Base-by-base conservation (phyloP, 768 basidiomycete genomes). In the Boletus sp. region DNA sequence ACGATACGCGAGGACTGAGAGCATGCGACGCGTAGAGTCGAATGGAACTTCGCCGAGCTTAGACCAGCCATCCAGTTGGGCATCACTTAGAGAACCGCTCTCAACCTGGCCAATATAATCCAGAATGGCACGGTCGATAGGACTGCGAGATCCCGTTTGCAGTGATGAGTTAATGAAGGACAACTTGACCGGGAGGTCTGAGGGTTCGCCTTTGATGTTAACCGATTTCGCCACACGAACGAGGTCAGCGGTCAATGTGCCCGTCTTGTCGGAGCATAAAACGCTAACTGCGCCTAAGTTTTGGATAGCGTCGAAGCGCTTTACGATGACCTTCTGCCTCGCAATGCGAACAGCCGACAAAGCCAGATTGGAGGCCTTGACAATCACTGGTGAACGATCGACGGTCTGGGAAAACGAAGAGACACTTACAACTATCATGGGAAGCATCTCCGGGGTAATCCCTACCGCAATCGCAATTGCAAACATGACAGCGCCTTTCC, bases 231-330 rank as follows among this genome's bases (percentile, higher is more conserved):
- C 74, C 67, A 51, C 72, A 50, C 79, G 76, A 68, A 72, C 68
- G 19, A 60, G 60, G 55, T 70, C 69, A 37, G 65, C 68, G 9
- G 81, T 82, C 30, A 82, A 64, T 15, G 84, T 87, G 25, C 84
- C 84, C 1, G 84, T 87, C 67, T 85, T 85, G 66, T 87, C 84
- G 23, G 81, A 83, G 64, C 84, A 85, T 49, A 78, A 64, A 46
- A 77, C 62, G 50, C 70, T 72, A 27, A 86, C 82, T 9, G 77
- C 81, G 11, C 83, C 81, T 38, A 87, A 64, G 47, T 79, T 82
- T 63, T 86, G 83, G 56, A 86, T 74, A 14, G 84, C 83, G 58
- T 85, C 83, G 56, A 87, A 76, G 50, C 81, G 77, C 33, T 83
- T 76, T 15, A 85, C 82, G 52, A 87, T 78, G 33, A 84, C 84